Evolutionary conservation across 805 yeast species (phyloP).

Genomic region (Yamadazyma sp.): DNA sequence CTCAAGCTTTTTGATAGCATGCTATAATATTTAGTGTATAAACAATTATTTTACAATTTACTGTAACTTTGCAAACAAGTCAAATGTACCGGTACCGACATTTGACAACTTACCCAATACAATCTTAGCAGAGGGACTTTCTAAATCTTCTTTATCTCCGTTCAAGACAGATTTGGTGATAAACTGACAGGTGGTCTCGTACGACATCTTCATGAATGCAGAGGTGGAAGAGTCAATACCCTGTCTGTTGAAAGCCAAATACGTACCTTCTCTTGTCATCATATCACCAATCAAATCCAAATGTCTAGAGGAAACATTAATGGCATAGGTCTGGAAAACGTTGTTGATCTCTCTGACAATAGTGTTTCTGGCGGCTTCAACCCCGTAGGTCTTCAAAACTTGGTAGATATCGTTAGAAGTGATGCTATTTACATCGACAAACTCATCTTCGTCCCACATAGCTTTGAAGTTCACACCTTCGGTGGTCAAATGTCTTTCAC

Average conservation of each 20-base stretch:
- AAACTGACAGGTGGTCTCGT: conserved; percentile 97
- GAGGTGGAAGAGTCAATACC: conserved; percentile 96
- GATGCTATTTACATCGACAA: conserved; percentile 85
- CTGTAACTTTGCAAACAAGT: conserved; percentile 51
- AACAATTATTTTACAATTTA: conserved; percentile 4
- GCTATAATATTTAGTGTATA: conserved; percentile 43
- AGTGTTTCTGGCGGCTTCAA: conserved; percentile 98
- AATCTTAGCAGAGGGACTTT: conserved; percentile 89
- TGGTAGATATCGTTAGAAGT: conserved; percentile 91
- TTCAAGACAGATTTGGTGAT: conserved; percentile 94
- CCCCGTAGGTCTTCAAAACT: conserved; percentile 90
- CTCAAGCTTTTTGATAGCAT: conserved; percentile 57
- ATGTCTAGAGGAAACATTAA: conserved; percentile 88
- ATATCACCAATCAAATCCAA: conserved; percentile 95
- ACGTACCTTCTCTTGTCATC: conserved; percentile 99
- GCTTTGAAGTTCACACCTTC: conserved; percentile 98
- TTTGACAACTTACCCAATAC: conserved; percentile 88
- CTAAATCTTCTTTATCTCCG: conserved; percentile 82
- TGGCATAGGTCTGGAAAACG: conserved; percentile 96
- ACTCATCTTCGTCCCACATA: conserved; percentile 97
- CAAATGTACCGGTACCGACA: conserved; percentile 97
- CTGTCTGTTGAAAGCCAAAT: conserved; percentile 94
- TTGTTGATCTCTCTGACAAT: conserved; percentile 93
- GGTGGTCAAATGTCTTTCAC: conserved; percentile 78
- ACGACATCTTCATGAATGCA: conserved; percentile 97